phyloP scores from a whole-genome alignment of 2,329 filamentous ascomycete species.

The Aspergillus felis region DNA sequence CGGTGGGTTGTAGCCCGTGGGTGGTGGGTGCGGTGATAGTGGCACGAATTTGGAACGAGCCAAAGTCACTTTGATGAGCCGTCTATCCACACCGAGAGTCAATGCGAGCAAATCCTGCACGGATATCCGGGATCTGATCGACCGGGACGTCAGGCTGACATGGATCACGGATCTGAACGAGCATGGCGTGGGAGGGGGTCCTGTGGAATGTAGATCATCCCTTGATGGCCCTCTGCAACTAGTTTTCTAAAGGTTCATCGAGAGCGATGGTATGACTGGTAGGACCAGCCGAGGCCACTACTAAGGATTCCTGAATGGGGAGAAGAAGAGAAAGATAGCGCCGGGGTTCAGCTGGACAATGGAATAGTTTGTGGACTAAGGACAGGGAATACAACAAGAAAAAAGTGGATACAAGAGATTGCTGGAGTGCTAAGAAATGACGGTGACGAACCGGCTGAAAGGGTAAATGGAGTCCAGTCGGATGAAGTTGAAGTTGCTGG shows the following conservation, averaged over 20 bases:
- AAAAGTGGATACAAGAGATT: background rate
- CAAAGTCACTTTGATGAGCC: background rate
- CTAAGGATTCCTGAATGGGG: background rate
- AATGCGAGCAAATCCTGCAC: background rate
- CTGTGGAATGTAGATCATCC: background rate
- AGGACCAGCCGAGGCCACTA: background rate
- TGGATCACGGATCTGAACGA: background rate
- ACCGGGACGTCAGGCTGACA: background rate
- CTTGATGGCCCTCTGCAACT: background rate
- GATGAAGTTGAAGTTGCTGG: background rate
- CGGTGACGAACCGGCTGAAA: background rate
- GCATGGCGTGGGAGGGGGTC: background rate
- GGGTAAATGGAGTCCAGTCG: background rate
- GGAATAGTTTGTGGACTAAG: background rate
- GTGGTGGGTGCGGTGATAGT: background rate
- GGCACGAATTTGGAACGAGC: background rate
- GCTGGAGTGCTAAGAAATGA: background rate
- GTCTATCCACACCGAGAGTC: background rate
- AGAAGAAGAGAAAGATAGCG: background rate
- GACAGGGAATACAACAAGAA: background rate
- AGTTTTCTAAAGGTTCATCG: background rate
- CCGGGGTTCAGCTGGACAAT: background rate
- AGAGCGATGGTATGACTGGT: background rate
- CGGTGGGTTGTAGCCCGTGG: background rate
- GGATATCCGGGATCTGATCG: background rate